These are phyloP conservation scores for Didymella segeticola DNA, from an alignment of 2,329 filamentous ascomycete genomes.

Conservation along the genomic window DNA sequence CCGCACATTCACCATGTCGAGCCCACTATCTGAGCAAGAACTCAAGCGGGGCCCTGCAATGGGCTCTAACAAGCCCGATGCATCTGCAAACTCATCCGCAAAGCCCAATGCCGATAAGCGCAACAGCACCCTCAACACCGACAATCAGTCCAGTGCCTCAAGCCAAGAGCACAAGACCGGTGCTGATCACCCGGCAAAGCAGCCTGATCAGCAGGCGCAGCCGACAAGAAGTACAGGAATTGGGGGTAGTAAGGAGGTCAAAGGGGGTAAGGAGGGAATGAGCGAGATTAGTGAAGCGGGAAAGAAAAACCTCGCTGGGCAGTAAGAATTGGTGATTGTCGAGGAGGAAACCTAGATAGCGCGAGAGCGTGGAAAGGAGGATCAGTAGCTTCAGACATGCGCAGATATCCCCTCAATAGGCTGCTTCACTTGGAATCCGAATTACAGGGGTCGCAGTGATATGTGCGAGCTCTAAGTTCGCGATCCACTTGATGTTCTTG, in stretches of 20 bases:
- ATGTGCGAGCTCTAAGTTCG: background rate
- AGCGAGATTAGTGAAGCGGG: constrained; percentile 21
- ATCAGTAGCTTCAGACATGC: background rate
- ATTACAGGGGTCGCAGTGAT: background rate
- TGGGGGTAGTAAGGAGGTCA: constrained; percentile 33
- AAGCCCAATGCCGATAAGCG: constrained; percentile 31
- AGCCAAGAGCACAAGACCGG: constrained; percentile 34
- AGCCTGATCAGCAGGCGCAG: constrained; percentile 44
- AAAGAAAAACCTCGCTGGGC: constrained; percentile 14
- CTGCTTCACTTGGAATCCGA: background rate
- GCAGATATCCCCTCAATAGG: background rate
- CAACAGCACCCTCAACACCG: constrained; percentile 35
- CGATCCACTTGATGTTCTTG: background rate
- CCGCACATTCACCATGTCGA: constrained; percentile 18
- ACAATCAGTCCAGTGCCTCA: constrained; percentile 42
- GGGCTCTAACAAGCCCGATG: constrained; percentile 29
- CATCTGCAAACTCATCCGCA: constrained; percentile 26
- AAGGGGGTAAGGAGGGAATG: constrained; percentile 45
- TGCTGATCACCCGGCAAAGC: constrained; percentile 48
- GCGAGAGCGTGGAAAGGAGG: background rate
- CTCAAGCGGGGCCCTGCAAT: constrained; percentile 29
- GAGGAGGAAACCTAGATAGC: no score
- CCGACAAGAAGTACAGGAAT: constrained; percentile 45
- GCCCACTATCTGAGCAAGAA: constrained; percentile 1
- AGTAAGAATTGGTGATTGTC: constrained; percentile 1